Evolutionary conservation across 2,329 filamentous ascomycete species (phyloP), one percentile per base, ranked within the genome.

Genomic region (Fusarium proliferatum): DNA sequence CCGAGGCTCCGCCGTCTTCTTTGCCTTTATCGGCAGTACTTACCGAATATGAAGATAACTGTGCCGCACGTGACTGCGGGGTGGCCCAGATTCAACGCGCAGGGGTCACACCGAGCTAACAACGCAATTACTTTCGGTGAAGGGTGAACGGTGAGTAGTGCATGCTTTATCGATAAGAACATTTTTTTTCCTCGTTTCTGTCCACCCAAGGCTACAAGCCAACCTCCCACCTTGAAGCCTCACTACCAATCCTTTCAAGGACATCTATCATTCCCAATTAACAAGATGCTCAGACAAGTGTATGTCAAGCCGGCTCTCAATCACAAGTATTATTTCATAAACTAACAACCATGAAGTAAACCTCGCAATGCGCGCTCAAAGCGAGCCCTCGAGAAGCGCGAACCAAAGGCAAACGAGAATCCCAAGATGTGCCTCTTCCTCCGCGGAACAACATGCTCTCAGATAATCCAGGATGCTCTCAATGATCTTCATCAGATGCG

Each of bases 321-420:
- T 42, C 23, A 9, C 15, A 39, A 45, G 12, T 26, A 8, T 34
- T 5, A 8, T 38, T 46, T 10, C 42, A 42, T 49, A 53, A 51
- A 41, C 59, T 65, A 48, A 59, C 51, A 53, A 30, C 9, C 6
- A 11, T 12, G 11, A 74, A 90, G 88, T 81, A 90, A 90, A 84
- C 88, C 89, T 75, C 86, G 87, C 72, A 90, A 89, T 84, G 95
- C 96, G 77, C 95, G 96, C 87, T 96, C 95, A 66, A 97, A 97
- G 88, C 93, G 96, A 78, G 95, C 94, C 74, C 91, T 98, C 81
- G 96, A 97, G 82, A 96, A 97, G 85, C 93, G 94, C 80, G 95
- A 94, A 80, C 94, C 96, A 65, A 97, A 98, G 83, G 86, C 91
- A 76, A 86, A 93, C 83, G 96, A 99, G 85, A 96, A 97, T 84